A percentile compares a stretch with the other conserved stretches of the same genome.
Conservation (phyloP, 2,329 filamentous ascomycete genomes). For the Pochonia chlamydosporia region DNA sequence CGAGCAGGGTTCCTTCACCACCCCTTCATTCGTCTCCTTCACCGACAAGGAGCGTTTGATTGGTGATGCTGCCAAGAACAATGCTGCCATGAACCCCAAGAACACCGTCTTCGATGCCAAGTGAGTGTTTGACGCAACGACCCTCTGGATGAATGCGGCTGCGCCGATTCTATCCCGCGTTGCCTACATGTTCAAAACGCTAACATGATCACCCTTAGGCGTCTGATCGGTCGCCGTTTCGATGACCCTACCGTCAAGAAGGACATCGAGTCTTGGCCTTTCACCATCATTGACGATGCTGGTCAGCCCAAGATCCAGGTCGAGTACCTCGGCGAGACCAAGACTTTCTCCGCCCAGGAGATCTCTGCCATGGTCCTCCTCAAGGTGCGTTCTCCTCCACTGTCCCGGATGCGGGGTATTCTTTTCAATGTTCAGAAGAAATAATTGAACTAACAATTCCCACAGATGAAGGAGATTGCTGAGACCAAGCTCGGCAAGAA, state of each 20-base stretch:
- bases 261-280: constrained; percentile 97
- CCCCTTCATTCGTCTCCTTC: constrained; percentile 98
- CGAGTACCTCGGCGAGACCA: constrained; percentile 89
- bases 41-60: constrained; percentile 98
- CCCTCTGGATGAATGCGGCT: neutral
- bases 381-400: constrained; percentile 61
- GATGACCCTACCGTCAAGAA: constrained; percentile 97
- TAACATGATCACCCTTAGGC: constrained; percentile 48
- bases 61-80: constrained; percentile 99
- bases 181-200: constrained; percentile 1
- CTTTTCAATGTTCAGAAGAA: neutral
- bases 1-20: constrained; percentile 99
- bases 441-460: constrained; percentile 10
- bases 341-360: constrained; percentile 96
- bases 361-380: constrained; percentile 97
- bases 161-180: neutral
- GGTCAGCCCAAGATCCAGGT: constrained; percentile 91
- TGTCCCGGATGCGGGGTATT: neutral
- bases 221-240: constrained; percentile 93
- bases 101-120: constrained; percentile 99
- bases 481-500: constrained; percentile 98
- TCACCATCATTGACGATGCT: constrained; percentile 91
- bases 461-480: constrained; percentile 97
- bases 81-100: constrained; percentile 97
- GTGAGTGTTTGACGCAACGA: constrained; percentile 47